Base-by-base conservation (phyloP, 2,329 filamentous ascomycete species). In the Aphanocladium album region DNA sequence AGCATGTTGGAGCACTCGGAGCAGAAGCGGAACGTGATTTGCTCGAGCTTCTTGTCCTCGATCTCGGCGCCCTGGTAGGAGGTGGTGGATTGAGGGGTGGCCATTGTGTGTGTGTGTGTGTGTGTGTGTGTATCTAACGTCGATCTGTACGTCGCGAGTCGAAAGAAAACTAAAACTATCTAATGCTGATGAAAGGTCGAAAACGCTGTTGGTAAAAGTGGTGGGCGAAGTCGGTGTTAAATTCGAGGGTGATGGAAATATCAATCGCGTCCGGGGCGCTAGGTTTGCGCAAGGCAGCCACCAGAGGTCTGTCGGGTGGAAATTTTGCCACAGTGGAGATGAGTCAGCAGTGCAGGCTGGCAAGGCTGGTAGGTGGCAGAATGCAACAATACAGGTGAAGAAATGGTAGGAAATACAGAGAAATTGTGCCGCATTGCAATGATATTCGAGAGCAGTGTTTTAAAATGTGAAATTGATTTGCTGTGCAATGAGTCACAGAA, bases 1-100 rank as follows among this genome's bases (percentile, higher is more conserved):
- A 99, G 83, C 84, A 99, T 90, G 82, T 99, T 99, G 69, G 93
- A 96, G 80, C 95, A 99, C 83, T 99, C 95, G 69, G 91, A 92
- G 81, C 95, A 99, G 83, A 99, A 99, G 71, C 91, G 89, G 77
- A 98, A 99, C 52, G 91, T 92, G 76, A 98, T 93, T 75, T 96
- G 91, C 77, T 93, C 87, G 65, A 80, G 79, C 67, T 79, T 79
- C 69, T 81, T 82, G 68, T 82, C 78, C 62, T 71, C 74, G 55
- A 71, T 70, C 23, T 72, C 71, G 65, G 69, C 74, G n/a, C n/a
- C n/a, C 50, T 79, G 77, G 65, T 77, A 70, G 35, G 76, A 75
- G 58, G 72, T 72, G 50, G 77, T 81, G 30, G 83, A 81, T 63
- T 81, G 77, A 35, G 84, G 84, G 12, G 83, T 81, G 30, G 85